A percentile compares a stretch with the other conserved stretches of the same genome.
phyloP scores from a whole-genome alignment of 192 early-diverging fungal species.

The Backusella parvicylindrica region DNA sequence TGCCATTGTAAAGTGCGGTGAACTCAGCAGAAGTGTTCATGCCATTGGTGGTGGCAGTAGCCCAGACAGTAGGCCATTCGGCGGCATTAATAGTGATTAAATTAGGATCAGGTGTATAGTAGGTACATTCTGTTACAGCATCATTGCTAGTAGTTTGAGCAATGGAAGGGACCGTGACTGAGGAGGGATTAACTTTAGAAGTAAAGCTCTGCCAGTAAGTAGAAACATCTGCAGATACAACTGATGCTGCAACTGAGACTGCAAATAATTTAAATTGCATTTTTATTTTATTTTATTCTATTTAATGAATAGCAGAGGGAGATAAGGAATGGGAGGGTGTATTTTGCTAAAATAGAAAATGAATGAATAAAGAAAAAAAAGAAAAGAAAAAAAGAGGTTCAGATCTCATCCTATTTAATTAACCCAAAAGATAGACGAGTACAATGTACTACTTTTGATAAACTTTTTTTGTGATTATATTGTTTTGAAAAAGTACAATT shows the following conservation, averaged over 20 bases:
- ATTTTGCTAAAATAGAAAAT: background rate
- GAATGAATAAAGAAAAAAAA: background rate
- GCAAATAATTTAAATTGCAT: background rate
- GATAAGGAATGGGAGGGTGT: background rate
- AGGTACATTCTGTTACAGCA: conserved; percentile 11
- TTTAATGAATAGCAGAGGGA: background rate
- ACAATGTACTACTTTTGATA: background rate
- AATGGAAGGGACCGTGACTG: conserved; percentile 15
- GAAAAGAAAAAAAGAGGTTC: background rate
- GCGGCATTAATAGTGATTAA: conserved; percentile 7
- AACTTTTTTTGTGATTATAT: background rate
- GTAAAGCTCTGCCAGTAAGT: conserved; percentile 7
- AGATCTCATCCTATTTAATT: background rate
- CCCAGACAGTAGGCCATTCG: conserved; percentile 21
- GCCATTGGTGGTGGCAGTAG: conserved; percentile 15
- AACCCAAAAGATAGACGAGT: background rate
- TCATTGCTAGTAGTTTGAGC: conserved; percentile 15
- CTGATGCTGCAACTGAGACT: background rate
- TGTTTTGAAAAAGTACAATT: background rate
- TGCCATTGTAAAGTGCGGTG: conserved; percentile 34
- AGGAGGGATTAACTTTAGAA: conserved; percentile 1
- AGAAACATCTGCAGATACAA: background rate
- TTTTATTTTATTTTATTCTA: background rate
- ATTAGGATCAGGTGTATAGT: conserved; percentile 2
- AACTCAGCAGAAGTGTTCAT: conserved; percentile 36